Base-by-base conservation (phyloP, 192 early-diverging fungal species). In the Coemansia sp. region DNA sequence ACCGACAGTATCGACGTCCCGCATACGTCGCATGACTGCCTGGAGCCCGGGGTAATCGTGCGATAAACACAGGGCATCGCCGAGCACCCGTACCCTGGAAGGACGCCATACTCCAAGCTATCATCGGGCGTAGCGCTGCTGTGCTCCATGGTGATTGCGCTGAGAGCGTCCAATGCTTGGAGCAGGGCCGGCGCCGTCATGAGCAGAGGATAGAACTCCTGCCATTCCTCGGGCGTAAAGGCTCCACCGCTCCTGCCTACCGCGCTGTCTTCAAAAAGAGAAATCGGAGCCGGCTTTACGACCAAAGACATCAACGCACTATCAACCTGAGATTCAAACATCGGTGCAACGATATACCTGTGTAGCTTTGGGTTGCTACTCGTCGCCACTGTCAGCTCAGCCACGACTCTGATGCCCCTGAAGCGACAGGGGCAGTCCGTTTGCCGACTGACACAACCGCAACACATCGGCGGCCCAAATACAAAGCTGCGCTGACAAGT, bases 21-120 rank as follows among this genome's bases (percentile, higher is more conserved):
- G 64, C 86, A 87, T 8, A 62, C 55, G 45, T 87, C 84, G 76
- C 86, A 87, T 14, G 72, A 46, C 46, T 87, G 83, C 2, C 86
- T 65, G 23, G 28, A 74, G 5, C 62, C 66, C 0, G 48, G 53
- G 4, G 55, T 16, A 10, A 65, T 33, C 1, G 9, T 16, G 3
- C 66, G 65, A 24, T 58, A 58, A 5, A 80, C 18, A 11, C 64
- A 59, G 1, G 78, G 72, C 38, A 60, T 63, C 5, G 62, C 53
- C 4, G 72, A 80, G 56, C 78, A 80, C 18, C 62, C 59, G 2
- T 75, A 38, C 38, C 3, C 18, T 18, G 68, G 61, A 42, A 62
- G 68, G 40, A 35, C 40, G 0, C 43, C 62, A 33, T 71, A 74
- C 45, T 65, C 68, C 21, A 64, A 20, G 3, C 46, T 57, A 2